Percentiles rank a stretch among this genome's conserved stretches.
Evolutionary conservation across 2,329 filamentous ascomycete species (phyloP).

Genomic region (Aspergillus calidoustus): DNA sequence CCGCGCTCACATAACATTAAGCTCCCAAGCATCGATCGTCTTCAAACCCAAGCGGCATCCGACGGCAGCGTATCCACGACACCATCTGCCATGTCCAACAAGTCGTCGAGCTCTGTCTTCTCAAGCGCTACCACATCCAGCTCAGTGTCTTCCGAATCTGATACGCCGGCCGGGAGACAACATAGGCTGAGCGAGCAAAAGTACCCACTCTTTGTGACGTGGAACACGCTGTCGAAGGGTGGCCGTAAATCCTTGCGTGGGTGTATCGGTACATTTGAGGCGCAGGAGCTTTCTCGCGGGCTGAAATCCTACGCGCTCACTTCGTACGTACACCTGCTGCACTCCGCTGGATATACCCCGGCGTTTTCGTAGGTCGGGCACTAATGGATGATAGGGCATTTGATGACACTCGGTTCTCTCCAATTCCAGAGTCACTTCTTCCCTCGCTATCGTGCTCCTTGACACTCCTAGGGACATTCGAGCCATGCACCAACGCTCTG

Average conservation of each 20-base stretch:
- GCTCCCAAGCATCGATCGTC: slow-evolving; percentile 38
- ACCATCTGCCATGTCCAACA: slow-evolving; percentile 52
- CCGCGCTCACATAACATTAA: slow-evolving; percentile 31
- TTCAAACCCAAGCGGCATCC: slow-evolving; percentile 42
- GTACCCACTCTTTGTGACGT: slow-evolving; percentile 89
- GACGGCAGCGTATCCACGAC: slow-evolving; percentile 45
- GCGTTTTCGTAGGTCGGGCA: background rate
- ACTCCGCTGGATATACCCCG: background rate
- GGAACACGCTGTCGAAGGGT: slow-evolving; percentile 73
- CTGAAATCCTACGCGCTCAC: slow-evolving; percentile 81
- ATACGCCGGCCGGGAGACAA: slow-evolving; percentile 24
- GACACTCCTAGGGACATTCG: slow-evolving; percentile 85
- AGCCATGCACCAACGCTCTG: slow-evolving; percentile 71
- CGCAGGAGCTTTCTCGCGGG: slow-evolving; percentile 72
- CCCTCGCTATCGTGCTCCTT: slow-evolving; percentile 61
- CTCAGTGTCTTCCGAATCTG: slow-evolving; percentile 43
- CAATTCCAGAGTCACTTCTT: slow-evolving; percentile 57
- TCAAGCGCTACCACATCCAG: slow-evolving; percentile 51
- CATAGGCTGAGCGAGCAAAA: slow-evolving; percentile 47
- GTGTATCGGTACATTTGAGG: slow-evolving; percentile 94
- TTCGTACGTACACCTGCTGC: slow-evolving; percentile 56
- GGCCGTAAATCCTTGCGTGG: slow-evolving; percentile 76
- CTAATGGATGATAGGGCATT: slow-evolving; percentile 56
- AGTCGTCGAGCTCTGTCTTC: slow-evolving; percentile 51
- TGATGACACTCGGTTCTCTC: slow-evolving; percentile 65